Base-by-base conservation (phyloP, 768 basidiomycete genomes). In the Serendipita sp. region DNA sequence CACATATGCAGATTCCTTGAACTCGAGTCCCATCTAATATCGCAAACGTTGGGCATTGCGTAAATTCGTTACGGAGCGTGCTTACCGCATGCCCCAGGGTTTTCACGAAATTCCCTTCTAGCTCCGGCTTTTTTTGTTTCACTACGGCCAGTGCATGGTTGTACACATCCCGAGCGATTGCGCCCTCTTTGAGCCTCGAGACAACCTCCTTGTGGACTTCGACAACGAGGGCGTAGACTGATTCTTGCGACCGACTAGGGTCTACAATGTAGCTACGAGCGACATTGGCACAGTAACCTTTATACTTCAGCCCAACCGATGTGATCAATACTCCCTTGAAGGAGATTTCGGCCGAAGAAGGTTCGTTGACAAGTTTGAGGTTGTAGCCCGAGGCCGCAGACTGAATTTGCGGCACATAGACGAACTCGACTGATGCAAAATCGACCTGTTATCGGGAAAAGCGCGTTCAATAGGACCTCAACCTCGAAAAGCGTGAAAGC, bases 211-310 rank as follows among this genome's bases (percentile, higher is more conserved):
- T 73, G 72, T 98, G 92, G 24, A 97, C 74, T 10, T 84, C 79
- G 16, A 93, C 73, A 51, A 98, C 78, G 18, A 93, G 77, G 46
- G 80, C 80, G 73, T 96, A 97, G 68, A 90, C 85, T 3, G 82
- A 79, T 76, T 97, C 92, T 86, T 98, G 95, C 64, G 93, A 92
- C 70, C 88, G 85, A 68, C 86, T 86, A 1, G 95, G 95, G 71
- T 95, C 92, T 45, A 98, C 93, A 69, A 97, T 89, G 75, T 96
- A 94, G 1, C 90, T 97, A 48, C 95, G 81, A 3, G 90, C 93
- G 68, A 97, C 82, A 72, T 92, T 95, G 34, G 89, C 84, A 71
- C 92, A 92, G 69, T 99, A 98, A 0, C 86, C 87, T 71, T 87
- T 94, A 76, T 95, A 97, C 32, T 92, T 83, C 73, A 98, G 79